A percentile compares a stretch with the other conserved stretches of the same genome.
Conservation (phyloP, 2,329 filamentous ascomycete species). For the Colletotrichum lindemuthianum region DNA sequence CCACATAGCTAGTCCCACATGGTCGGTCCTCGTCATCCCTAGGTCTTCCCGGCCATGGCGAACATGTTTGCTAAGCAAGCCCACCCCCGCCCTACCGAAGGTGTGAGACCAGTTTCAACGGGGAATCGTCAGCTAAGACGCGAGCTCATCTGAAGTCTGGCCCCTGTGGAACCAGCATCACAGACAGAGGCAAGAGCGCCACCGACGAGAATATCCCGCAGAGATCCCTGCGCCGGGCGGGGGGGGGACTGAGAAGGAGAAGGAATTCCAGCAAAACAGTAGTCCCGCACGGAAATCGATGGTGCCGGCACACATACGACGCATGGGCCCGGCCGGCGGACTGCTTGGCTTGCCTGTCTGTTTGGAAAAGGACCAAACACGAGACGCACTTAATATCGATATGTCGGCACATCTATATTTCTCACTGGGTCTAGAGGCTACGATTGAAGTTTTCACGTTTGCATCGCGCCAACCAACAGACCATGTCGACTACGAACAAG, state of each 20-base stretch:
- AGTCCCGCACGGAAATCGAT: constrained; percentile 27
- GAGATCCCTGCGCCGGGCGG: background rate
- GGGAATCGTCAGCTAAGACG: constrained; percentile 10
- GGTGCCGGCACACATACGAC: constrained; percentile 13
- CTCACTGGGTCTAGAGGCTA: too few species aligned
- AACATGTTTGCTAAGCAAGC: constrained; percentile 30
- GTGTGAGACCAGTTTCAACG: constrained; percentile 30
- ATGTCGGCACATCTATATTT: constrained; percentile 5
- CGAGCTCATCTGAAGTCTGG: constrained; percentile 30
- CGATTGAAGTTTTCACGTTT: too few species aligned
- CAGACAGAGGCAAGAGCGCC: constrained; percentile 20
- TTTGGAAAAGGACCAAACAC: constrained; percentile 16
- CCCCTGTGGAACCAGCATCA: constrained; percentile 27
- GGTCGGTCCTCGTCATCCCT: background rate
- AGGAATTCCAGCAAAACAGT: constrained; percentile 13
- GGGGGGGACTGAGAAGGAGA: too few species aligned
- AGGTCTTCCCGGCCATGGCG: background rate
- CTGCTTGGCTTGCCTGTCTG: constrained; percentile 4
- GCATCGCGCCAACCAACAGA: background rate
- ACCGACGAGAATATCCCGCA: background rate
- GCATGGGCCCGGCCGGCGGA: constrained; percentile 5
- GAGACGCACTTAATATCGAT: constrained; percentile 27
- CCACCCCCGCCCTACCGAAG: constrained; percentile 14
- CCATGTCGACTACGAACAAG: constrained; percentile 22
- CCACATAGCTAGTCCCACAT: background rate